phyloP scores from a whole-genome alignment of 225 moss, liverwort and hornwort species.

The Straminergon stramineum region DNA sequence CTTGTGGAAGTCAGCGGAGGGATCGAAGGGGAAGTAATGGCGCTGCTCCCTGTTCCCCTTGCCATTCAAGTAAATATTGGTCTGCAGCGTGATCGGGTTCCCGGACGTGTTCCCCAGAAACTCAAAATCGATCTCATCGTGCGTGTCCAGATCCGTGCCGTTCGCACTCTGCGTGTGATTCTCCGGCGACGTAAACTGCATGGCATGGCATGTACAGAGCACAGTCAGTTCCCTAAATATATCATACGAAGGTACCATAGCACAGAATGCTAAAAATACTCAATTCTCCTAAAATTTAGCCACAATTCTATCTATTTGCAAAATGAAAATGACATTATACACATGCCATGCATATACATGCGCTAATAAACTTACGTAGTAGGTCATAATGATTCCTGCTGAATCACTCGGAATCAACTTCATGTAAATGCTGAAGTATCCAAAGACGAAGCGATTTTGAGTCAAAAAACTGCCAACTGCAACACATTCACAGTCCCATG shows the following conservation, averaged over 20 bases:
- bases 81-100: slow-evolving; percentile 56
- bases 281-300: no score
- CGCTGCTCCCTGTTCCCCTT: slow-evolving; percentile 44
- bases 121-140: slow-evolving; percentile 76
- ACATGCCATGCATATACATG: not conserved
- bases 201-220: not conserved
- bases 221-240: not conserved
- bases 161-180: not conserved
- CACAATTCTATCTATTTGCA: not conserved
- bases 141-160: slow-evolving; percentile 17
- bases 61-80: slow-evolving; percentile 40
- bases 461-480: slow-evolving; percentile 39
- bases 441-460: slow-evolving; percentile 25
- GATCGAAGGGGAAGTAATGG: slow-evolving; percentile 55
- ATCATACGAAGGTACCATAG: not conserved
- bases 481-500: not conserved
- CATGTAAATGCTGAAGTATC: slow-evolving; percentile 52
- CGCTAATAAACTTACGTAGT: slow-evolving; percentile 36
- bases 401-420: slow-evolving; percentile 52
- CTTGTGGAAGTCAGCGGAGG: slow-evolving; percentile 45
- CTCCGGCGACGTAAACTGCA: slow-evolving; percentile 52
- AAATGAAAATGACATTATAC: not conserved
- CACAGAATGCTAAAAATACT: not conserved
- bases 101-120: slow-evolving; percentile 71
- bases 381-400: slow-evolving; percentile 50